Evolutionary conservation across 306 rosid genomes (phyloP), one percentile per base, ranked within the genome.

Genomic region (Castanospermum australe): DNA sequence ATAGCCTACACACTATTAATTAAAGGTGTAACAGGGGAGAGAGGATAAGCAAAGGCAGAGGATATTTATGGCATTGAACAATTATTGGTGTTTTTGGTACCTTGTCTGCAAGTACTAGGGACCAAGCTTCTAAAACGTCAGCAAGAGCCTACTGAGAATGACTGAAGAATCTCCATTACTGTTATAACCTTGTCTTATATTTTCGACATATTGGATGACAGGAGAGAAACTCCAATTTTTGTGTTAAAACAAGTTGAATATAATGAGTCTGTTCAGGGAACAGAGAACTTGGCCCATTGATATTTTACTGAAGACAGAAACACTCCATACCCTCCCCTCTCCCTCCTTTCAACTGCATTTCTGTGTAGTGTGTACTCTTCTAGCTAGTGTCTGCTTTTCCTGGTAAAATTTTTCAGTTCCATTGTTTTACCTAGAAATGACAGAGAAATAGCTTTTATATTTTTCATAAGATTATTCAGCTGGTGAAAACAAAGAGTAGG

Each of bases 71-170:
- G 82, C 52, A 66, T 42, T 82, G 79, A 84, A 39, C 68, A 88
- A 85, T 82, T 73, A 87, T 60, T 79, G 87, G 80, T 39, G 81
- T 75, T 82, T 82, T 76, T 25, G 72, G 78, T 57, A 61, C 44
- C 59, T 86, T 86, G 87, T 70, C 81, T 79, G 83, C 82, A 69
- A 74, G 85, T 76, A 71, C 77, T 79, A 77, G 96, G 92, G 91
- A 84, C 90, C 91, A 83, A 79, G 66, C 83, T 83, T 72, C 82
- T 75, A 79, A 89, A 85, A 72, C 91, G 89, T 90, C 87, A 89
- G 89, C 91, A 79, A 82, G 73, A 79, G 86, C 74, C 86, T 44
- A 68, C 59, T 47, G 56, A 73, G 85, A 76, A 85, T 80, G 83
- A 85, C 86, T 82, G 79, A 89, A 83, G 88, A 89, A 83, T 84